Percentiles rank a stretch among this genome's conserved stretches.
These are phyloP conservation scores for Tylopilus sp. DNA, from an alignment of 768 basidiomycete genomes.

Conservation along the genomic window DNA sequence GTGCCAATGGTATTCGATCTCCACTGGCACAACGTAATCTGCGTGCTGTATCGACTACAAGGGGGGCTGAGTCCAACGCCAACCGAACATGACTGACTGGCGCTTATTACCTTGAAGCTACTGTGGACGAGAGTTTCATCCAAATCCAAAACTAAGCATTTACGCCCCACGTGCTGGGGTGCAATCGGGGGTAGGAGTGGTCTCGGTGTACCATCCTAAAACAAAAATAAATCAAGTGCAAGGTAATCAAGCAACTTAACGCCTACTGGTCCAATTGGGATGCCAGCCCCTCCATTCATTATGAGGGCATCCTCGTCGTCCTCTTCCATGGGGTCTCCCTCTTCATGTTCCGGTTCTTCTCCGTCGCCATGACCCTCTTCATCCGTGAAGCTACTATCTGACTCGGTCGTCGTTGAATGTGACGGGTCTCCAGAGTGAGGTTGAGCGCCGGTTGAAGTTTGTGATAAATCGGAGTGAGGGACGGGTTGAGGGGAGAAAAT, in stretches of 20 bases:
- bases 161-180: conserved; percentile 79
- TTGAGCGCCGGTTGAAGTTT: conserved; percentile 23
- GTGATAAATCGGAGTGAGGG: conserved; percentile 23
- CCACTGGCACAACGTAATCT: conserved; percentile 98
- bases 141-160: conserved; percentile 94
- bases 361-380: conserved; percentile 68
- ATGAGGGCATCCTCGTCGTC: conserved; percentile 92
- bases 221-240: conserved; percentile 3
- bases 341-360: conserved; percentile 63
- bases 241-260: background rate
- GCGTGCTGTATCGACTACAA: conserved; percentile 85
- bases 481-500: conserved; percentile 28
- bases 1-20: conserved; percentile 97
- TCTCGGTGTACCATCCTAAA: conserved; percentile 78
- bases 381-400: conserved; percentile 46
- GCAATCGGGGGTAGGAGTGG: conserved; percentile 87
- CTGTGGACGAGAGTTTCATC: conserved; percentile 97
- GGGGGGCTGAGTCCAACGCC: conserved; percentile 9
- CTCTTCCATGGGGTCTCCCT: conserved; percentile 58
- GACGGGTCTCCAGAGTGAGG: conserved; percentile 30
- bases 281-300: conserved; percentile 88
- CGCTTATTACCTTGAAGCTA: conserved; percentile 83
- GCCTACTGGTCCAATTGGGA: conserved; percentile 88
- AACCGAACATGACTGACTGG: background rate
- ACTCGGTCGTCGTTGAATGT: conserved; percentile 31